Base-by-base conservation (phyloP, 2,329 filamentous ascomycete genomes). In the Pochonia chlamydosporia region DNA sequence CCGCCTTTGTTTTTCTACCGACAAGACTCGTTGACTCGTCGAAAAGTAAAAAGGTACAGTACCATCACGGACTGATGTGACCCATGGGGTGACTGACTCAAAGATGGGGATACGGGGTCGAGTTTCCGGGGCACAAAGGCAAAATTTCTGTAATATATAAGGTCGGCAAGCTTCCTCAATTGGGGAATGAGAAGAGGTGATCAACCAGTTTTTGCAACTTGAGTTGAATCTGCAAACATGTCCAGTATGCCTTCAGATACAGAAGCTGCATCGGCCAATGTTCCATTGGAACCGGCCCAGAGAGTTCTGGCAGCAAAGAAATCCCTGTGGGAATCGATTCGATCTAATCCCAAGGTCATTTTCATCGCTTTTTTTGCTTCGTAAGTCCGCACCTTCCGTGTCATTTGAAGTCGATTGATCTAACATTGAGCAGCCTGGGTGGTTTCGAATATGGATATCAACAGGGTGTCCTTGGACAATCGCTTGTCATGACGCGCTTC, bases 391-490 rank as follows among this genome's bases (percentile, higher is more conserved):
- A 1, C 13, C 14, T 24, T 18, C 24, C 4, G 20, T 18, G 20
- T 10, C 9, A 18, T 21, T 33, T 23, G 24, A 5, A 23, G 21
- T 14, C 2, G 25, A 3, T 31, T 23, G 21, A 14, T 11, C 31
- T 26, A 23, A 40, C n/a, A 23, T 14, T 36, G 8, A 20, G 14
- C 31, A 74, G 71, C n/a, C 68, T 75, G 20, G 72, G 73, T 49
- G 73, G 74, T 20, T 71, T 76, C 40, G 69, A 73, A 49, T 76
- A 75, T 68, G 74, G 74, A 45, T 76, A 76, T 54, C 74, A 78
- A 48, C 76, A 79, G 54, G 76, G 75, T 43, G 73, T 79, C 2
- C 61, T 79, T 3, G 73, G 74, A 26, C 72, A 78, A 53, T 74
- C 73, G 11, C 63, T 79, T 3, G 73, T 76, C 54, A 79, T 78